phyloP scores from a whole-genome alignment of 495 filamentous ascomycete species.

The Neurospora sp. region DNA sequence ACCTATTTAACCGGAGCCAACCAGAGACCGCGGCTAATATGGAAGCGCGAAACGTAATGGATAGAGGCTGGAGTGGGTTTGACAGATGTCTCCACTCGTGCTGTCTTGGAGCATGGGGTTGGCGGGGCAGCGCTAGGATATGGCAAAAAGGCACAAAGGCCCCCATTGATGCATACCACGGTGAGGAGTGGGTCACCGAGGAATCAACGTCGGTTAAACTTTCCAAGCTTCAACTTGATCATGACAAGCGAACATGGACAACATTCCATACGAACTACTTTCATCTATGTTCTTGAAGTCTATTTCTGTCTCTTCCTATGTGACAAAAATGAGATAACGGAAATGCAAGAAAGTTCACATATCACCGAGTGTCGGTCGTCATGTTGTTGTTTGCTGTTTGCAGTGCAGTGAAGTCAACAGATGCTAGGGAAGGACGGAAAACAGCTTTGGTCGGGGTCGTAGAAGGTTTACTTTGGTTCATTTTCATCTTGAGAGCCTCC shows the following conservation, averaged over 20 bases:
- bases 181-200: neutral
- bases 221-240: neutral
- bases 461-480: neutral
- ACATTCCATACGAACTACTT: neutral
- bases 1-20: slow-evolving; percentile 18
- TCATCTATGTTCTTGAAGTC: neutral
- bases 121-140: neutral
- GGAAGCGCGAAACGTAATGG: neutral
- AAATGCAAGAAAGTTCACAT: neutral
- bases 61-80: neutral
- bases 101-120: neutral
- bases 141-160: neutral
- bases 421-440: neutral
- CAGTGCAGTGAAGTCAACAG: neutral
- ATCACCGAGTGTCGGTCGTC: neutral
- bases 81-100: neutral
- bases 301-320: neutral
- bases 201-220: neutral
- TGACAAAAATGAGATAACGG: neutral
- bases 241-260: neutral
- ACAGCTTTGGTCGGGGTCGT: neutral
- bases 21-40: slow-evolving; percentile 21
- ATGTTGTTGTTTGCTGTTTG: neutral
- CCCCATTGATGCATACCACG: slow-evolving; percentile 4
- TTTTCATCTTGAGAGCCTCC: neutral